Conservation (phyloP, 2,329 filamentous ascomycete genomes). For the Anisogramma anomala region DNA sequence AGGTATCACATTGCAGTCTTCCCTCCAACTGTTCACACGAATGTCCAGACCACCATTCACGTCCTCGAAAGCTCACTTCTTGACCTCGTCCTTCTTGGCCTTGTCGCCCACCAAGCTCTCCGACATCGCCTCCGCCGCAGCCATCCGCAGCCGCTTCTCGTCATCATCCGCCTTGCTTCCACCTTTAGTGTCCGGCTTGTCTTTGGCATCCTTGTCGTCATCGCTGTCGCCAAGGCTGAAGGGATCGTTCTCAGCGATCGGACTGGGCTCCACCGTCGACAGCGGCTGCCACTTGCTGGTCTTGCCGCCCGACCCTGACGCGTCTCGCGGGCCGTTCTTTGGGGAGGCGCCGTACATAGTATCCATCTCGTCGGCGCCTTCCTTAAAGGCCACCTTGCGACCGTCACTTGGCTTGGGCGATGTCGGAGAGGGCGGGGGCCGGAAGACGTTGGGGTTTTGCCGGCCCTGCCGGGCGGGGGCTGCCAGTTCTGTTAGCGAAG, state of each 20-base stretch:
- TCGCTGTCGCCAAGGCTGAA: conserved; percentile 95
- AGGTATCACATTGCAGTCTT: background rate
- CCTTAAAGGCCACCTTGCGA: conserved; percentile 46
- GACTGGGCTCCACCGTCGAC: conserved; percentile 71
- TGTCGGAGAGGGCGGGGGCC: conserved; percentile 44
- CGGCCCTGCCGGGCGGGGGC: conserved; percentile 38
- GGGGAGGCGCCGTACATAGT: conserved; percentile 61
- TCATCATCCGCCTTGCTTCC: conserved; percentile 45
- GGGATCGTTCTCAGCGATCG: conserved; percentile 82
- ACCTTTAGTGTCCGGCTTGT: conserved; percentile 36
- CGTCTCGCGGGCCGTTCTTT: conserved; percentile 40
- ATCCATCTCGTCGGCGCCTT: conserved; percentile 64
- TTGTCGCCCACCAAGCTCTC: conserved; percentile 40
- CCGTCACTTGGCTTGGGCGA: conserved; percentile 38
- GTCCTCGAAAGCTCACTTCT: conserved; percentile 27
- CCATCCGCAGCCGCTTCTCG: conserved; percentile 52
- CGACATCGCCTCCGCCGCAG: conserved; percentile 49
- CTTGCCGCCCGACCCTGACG: conserved; percentile 39
- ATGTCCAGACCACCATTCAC: no score
- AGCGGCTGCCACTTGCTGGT: conserved; percentile 96
- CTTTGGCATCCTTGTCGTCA: conserved; percentile 72
- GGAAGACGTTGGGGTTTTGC: conserved; percentile 73
- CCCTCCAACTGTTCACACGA: background rate
- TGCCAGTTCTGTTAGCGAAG: conserved; percentile 22
- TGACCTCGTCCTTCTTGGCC: conserved; percentile 19